Percentiles rank a stretch among this genome's conserved stretches.
phyloP scores from a whole-genome alignment of 352 stramenopile genomes.

The Saprolegnia parasitica region DNA sequence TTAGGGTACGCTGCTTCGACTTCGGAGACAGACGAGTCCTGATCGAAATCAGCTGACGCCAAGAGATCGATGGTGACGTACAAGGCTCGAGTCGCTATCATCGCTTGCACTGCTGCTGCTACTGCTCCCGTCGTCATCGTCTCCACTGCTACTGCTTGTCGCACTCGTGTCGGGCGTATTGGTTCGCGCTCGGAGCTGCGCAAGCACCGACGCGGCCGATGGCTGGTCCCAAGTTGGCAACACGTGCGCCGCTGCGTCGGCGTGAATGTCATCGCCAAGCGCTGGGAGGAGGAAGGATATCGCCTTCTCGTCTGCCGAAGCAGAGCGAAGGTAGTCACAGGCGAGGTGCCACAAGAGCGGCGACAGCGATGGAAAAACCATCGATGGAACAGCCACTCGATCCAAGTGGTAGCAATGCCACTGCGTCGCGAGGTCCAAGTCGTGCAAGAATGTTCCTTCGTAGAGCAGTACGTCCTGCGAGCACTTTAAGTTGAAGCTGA shows the following conservation, averaged over 20 bases:
- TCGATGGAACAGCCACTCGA: constrained; percentile 31
- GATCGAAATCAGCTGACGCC: too few relatives aligned
- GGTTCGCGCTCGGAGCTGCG: not conserved
- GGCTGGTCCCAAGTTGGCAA: not conserved
- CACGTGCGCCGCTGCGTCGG: not conserved
- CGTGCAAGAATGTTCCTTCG: constrained; percentile 41
- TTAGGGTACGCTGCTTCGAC: constrained; percentile 25
- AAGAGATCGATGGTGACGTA: not conserved
- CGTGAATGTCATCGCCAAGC: not conserved
- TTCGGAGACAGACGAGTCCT: constrained; percentile 18
- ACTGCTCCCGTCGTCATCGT: not conserved
- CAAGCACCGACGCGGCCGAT: not conserved
- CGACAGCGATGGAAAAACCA: constrained; percentile 39
- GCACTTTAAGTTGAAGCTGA: not conserved
- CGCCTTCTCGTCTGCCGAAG: not conserved
- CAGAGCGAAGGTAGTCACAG: not conserved
- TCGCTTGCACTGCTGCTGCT: constrained; percentile 12
- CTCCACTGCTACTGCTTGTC: not conserved
- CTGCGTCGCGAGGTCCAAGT: constrained; percentile 40
- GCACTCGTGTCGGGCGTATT: not conserved
- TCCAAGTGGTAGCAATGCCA: constrained; percentile 37
- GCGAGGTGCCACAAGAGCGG: constrained; percentile 39
- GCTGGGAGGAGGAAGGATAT: constrained; percentile 3
- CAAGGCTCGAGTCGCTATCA: constrained; percentile 12
- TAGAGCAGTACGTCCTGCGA: constrained; percentile 42